Conservation (phyloP, 2,329 filamentous ascomycete species). For the Didymella pomorum region DNA sequence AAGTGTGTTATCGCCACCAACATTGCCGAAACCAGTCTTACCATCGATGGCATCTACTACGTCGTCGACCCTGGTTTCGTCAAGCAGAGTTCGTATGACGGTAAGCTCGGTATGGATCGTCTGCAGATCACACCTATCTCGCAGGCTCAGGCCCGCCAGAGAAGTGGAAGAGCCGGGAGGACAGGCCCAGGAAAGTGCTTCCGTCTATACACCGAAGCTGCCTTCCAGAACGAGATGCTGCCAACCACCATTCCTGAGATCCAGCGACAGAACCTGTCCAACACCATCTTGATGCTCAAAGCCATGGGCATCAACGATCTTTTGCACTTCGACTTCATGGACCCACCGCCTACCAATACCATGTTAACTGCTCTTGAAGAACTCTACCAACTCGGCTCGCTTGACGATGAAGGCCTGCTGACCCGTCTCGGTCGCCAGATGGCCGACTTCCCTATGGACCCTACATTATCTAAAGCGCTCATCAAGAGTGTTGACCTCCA, state of each 20-base stretch:
- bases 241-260: constrained; percentile 97
- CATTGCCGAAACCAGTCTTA: constrained; percentile 97
- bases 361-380: constrained; percentile 97
- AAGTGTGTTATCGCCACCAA: constrained; percentile 99
- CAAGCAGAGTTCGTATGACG: constrained; percentile 96
- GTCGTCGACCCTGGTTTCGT: constrained; percentile 97
- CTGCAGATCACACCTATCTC: constrained; percentile 95
- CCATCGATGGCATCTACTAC: constrained; percentile 97
- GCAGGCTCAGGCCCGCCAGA: constrained; percentile 94
- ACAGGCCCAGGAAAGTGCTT: constrained; percentile 93
- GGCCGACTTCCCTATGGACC: constrained; percentile 99
- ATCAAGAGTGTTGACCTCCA: constrained; percentile 86
- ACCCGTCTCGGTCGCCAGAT: constrained; percentile 94
- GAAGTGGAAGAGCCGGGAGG: constrained; percentile 89
- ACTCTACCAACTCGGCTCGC: constrained; percentile 86
- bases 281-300: constrained; percentile 96
- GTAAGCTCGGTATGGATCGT: constrained; percentile 97
- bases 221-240: constrained; percentile 96
- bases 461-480: constrained; percentile 86
- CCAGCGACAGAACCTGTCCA: constrained; percentile 89
- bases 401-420: constrained; percentile 94
- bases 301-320: constrained; percentile 99
- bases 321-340: constrained; percentile 98
- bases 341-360: constrained; percentile 94
- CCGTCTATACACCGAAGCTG: constrained; percentile 91